Evolutionary conservation across 345 rosid genomes (phyloP).

Genomic region (Rhizophora mangle): DNA sequence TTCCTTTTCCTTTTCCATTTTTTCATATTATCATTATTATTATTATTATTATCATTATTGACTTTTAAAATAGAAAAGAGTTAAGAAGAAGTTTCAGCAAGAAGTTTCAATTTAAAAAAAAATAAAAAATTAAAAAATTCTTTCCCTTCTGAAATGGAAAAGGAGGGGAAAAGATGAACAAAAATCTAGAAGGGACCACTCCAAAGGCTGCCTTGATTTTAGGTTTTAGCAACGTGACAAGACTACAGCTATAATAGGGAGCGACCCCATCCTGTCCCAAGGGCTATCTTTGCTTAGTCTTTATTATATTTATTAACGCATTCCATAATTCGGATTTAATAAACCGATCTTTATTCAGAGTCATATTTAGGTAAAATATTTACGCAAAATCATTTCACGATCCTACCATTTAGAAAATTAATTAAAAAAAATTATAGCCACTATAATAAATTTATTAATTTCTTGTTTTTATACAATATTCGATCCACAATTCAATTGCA

Average conservation of each 20-base stretch:
- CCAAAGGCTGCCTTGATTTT: conserved; percentile 25
- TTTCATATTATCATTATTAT: no score
- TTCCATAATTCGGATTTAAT: not conserved
- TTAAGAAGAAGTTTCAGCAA: no score
- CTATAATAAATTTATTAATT: no score
- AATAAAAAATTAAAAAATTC: no score
- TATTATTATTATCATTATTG: not conserved
- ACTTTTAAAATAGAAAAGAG: not conserved
- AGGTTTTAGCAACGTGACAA: conserved; percentile 33
- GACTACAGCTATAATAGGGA: conserved; percentile 37
- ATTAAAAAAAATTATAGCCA: no score
- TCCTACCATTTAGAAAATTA: no score
- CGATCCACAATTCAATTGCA: no score
- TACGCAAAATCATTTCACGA: no score
- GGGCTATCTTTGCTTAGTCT: not conserved
- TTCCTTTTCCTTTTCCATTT: conserved; percentile 3
- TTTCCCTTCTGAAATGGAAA: not conserved
- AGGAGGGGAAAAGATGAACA: not conserved
- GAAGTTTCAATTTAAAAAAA: no score
- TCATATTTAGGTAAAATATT: no score
- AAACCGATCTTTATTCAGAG: no score
- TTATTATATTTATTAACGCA: not conserved
- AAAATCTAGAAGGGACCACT: conserved; percentile 21
- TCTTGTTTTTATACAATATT: no score
- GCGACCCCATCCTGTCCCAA: conserved; percentile 27